Percentiles rank a stretch among this genome's conserved stretches.
These are phyloP conservation scores for Chamaenerion angustifolium DNA, from an alignment of 345 rosid genomes.

Conservation along the genomic window DNA sequence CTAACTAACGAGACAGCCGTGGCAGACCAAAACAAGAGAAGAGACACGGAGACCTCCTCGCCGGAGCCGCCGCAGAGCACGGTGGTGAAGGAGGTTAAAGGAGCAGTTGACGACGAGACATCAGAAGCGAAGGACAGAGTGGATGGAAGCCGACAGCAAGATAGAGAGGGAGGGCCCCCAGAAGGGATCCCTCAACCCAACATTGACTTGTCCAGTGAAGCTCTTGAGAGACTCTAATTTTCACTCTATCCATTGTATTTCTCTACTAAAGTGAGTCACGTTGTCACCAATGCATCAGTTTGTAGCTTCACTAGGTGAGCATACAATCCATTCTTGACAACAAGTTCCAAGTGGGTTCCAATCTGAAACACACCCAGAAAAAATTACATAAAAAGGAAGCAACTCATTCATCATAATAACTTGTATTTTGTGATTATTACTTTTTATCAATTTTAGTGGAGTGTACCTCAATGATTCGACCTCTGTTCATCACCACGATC, in stretches of 20 bases:
- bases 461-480: slow-evolving; percentile 25
- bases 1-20: too few species aligned
- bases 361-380: slow-evolving; percentile 11
- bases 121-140: neutral
- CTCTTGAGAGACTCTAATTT: slow-evolving; percentile 11
- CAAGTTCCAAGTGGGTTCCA: slow-evolving; percentile 26
- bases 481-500: slow-evolving; percentile 27
- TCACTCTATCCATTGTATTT: neutral
- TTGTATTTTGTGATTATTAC: neutral
- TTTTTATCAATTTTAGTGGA: neutral
- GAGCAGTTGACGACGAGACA: slow-evolving; percentile 9
- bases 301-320: slow-evolving; percentile 16
- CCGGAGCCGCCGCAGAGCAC: neutral
- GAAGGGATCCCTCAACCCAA: slow-evolving; percentile 22
- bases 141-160: neutral
- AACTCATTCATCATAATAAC: neutral
- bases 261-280: neutral
- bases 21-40: neutral
- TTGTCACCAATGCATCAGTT: slow-evolving; percentile 7
- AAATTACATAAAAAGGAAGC: neutral
- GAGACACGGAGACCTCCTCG: neutral
- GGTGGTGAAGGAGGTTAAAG: slow-evolving; percentile 17
- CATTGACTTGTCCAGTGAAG: slow-evolving; percentile 15
- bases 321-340: slow-evolving; percentile 19
- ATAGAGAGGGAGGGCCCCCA: slow-evolving; percentile 17